phyloP scores from a whole-genome alignment of 192 early-diverging fungal species.

The Dispira parvispora region DNA sequence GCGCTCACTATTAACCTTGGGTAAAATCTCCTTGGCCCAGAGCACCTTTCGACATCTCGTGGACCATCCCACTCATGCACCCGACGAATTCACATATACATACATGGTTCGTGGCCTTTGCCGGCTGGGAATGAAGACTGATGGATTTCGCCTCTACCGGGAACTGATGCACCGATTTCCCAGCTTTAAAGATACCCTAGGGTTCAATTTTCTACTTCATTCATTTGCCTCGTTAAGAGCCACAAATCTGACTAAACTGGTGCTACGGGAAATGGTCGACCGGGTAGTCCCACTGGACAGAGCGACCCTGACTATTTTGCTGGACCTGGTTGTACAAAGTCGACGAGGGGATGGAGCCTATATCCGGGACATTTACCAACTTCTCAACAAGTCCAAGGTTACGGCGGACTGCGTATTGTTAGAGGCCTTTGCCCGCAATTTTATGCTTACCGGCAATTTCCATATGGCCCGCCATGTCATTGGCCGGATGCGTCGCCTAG shows the following conservation, averaged over 20 bases:
- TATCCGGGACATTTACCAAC: neutral
- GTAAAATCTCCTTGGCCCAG: neutral
- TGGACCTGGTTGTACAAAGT: neutral
- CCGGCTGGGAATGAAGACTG: neutral
- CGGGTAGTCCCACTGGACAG: neutral
- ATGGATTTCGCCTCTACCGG: neutral
- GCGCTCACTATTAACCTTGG: neutral
- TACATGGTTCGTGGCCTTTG: neutral
- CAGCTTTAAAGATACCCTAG: neutral
- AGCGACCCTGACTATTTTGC: neutral
- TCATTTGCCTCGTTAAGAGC: neutral
- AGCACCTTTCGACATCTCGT: neutral
- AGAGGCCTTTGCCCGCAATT: neutral
- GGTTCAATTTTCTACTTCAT: neutral
- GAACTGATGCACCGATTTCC: neutral
- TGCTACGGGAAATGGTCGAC: neutral
- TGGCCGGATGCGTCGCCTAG: neutral
- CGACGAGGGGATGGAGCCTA: neutral
- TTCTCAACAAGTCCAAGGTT: neutral
- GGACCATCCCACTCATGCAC: neutral
- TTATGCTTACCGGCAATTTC: neutral
- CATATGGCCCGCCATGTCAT: neutral
- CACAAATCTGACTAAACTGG: neutral
- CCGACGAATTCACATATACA: constrained; percentile 5
- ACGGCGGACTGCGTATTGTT: neutral